These are phyloP conservation scores for Chrysanthemum seticuspe DNA, from an alignment of 129 eudicot genomes.

Conservation along the genomic window DNA sequence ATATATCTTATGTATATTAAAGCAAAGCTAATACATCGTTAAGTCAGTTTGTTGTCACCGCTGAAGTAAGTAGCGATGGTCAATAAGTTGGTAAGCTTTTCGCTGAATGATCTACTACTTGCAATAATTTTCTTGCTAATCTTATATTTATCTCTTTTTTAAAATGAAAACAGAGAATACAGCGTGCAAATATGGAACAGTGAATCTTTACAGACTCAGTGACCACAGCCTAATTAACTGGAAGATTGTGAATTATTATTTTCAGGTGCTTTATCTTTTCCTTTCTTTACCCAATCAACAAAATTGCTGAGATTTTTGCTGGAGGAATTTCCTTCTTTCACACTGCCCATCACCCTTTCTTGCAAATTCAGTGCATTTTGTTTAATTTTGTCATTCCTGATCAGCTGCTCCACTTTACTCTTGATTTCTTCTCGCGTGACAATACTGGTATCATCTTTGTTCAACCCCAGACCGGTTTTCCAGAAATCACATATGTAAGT, in stretches of 20 bases:
- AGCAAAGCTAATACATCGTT: too few species aligned
- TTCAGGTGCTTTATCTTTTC: neutral
- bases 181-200: neutral
- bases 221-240: neutral
- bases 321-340: slow-evolving; percentile 33
- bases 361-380: slow-evolving; percentile 36
- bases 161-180: too few species aligned
- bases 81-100: too few species aligned
- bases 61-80: too few species aligned
- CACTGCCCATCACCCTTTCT: slow-evolving; percentile 15
- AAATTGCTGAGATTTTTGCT: slow-evolving; percentile 37
- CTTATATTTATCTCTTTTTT: too few species aligned
- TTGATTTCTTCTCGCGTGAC: slow-evolving; percentile 43
- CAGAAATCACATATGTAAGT: slow-evolving; percentile 54
- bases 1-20: too few species aligned
- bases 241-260: neutral
- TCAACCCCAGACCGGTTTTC: slow-evolving; percentile 52
- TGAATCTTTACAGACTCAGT: neutral
- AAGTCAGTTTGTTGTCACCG: too few species aligned
- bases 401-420: slow-evolving; percentile 48
- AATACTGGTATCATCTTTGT: slow-evolving; percentile 42
- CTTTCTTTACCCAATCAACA: slow-evolving; percentile 41
- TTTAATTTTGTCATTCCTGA: slow-evolving; percentile 25
- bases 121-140: too few species aligned
- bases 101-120: too few species aligned